Base-by-base conservation (phyloP, 2,329 filamentous ascomycete species). In the Fusarium dimerum region DNA sequence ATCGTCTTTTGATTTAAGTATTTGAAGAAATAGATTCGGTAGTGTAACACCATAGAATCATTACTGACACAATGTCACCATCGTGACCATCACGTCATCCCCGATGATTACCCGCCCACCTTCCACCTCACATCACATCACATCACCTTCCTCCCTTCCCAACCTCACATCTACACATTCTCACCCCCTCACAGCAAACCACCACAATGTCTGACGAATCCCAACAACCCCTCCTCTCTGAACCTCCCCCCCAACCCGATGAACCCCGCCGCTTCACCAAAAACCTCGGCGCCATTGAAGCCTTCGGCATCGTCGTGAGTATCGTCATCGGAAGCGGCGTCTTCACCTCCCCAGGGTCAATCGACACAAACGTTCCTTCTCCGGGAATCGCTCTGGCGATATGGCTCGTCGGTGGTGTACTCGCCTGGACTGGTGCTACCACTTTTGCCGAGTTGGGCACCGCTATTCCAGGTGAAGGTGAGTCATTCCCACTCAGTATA, bases 261-360 rank as follows among this genome's bases (percentile, higher is more conserved):
- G 43, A 44, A 20, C 56, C 51, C 6, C 52, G 57, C 10, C 55
- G 71, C 7, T 79, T 78, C 55, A 71, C 64, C 40, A 69, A 72
- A n/a, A 77, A 74, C 55, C 74, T 79, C 5, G 78, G 76, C 26
- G 66, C 76, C 10, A 50, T 74, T 29, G 77, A 80, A 58, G 77
- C 77, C 0, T 86, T 85, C 56, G 81, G 80, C 18, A 82, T 87
- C 43, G 74, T 86, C 40, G 78, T 86, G 54, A 82, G 81, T 60
- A 82, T 86, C 54, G 83, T 86, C 48, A 85, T 87, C 44, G 84
- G 84, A 8, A 83, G 80, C 47, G 84, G 84, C 34, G 80, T 87
- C 16, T 87, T 87, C 59, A 85, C 84, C 0, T 86, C 83, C 2
- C 84, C 84, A 0, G 82, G 83, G 0, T 77, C 82, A 11, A 83